Evolutionary conservation across 176 grass and related monocot species (phyloP).

Genomic region (Bolboschoenus planiculmis): DNA sequence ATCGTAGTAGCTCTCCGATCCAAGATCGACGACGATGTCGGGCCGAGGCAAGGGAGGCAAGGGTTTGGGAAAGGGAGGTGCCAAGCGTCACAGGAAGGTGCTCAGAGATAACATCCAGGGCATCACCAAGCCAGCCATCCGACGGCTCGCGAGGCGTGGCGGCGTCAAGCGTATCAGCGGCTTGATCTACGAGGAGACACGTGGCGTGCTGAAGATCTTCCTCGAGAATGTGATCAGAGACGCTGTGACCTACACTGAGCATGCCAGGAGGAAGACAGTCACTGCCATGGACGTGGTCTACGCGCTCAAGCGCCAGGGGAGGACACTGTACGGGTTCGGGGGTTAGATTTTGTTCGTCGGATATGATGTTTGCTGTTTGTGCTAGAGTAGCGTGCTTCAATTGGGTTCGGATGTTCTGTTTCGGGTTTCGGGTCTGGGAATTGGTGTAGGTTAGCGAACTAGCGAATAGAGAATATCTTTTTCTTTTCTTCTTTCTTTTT

Average conservation of each 20-base stretch:
- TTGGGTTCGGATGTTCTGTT: neutral
- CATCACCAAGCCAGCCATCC: constrained; percentile 32
- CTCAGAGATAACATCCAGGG: constrained; percentile 33
- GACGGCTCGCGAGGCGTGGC: too few relatives aligned
- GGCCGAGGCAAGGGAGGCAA: constrained; percentile 29
- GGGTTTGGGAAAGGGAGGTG: constrained; percentile 19
- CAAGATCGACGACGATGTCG: neutral
- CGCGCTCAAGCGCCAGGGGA: constrained; percentile 86
- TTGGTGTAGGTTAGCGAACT: too few relatives aligned
- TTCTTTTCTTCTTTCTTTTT: neutral
- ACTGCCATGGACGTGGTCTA: constrained; percentile 98
- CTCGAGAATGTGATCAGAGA: constrained; percentile 97
- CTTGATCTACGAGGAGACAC: constrained; percentile 21
- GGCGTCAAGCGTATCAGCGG: too few relatives aligned
- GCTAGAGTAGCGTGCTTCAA: neutral
- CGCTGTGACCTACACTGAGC: constrained; percentile 92
- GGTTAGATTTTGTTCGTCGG: constrained; percentile 28
- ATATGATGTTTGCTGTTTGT: neutral
- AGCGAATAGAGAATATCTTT: neutral
- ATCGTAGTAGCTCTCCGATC: neutral
- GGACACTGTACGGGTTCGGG: constrained; percentile 83
- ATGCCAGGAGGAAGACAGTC: constrained; percentile 87
- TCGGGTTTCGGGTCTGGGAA: neutral
- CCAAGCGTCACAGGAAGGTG: constrained; percentile 25
- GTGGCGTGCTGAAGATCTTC: constrained; percentile 52